Percentiles rank a stretch among this genome's conserved stretches.
Conservation (phyloP, 108 stramenopile species). For the Hondaea fermentalgiana region DNA sequence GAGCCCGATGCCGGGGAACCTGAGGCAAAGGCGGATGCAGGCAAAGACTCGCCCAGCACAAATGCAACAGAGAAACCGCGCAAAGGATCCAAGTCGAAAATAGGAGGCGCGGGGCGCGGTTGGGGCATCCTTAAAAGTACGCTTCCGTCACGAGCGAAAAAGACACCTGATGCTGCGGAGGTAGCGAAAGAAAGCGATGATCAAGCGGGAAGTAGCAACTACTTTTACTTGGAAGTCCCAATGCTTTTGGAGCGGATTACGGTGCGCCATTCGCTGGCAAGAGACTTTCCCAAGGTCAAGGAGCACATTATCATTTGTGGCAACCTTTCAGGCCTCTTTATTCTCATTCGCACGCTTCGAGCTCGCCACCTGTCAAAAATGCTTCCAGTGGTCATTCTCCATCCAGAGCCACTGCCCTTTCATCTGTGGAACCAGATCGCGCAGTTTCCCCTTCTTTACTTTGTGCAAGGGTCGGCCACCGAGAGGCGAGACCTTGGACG, state of each 20-base stretch:
- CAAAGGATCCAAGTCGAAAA: neutral
- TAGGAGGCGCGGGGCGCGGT: neutral
- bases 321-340: neutral
- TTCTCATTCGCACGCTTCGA: neutral
- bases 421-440: neutral
- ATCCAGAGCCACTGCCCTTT: neutral
- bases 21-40: too few species aligned
- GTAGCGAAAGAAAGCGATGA: neutral
- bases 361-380: neutral
- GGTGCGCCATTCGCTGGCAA: neutral
- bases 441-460: neutral
- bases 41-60: too few species aligned
- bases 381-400: neutral
- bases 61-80: too few species aligned
- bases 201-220: neutral
- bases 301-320: neutral
- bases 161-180: neutral
- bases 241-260: neutral
- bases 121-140: neutral
- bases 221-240: neutral
- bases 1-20: too few species aligned
- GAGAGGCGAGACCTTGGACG: neutral
- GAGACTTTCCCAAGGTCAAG: neutral
- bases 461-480: neutral
- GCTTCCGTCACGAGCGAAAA: neutral